Percentiles rank a stretch among this genome's conserved stretches.
phyloP scores from a whole-genome alignment of 148 eudicot species.

The Cornus controversa region DNA sequence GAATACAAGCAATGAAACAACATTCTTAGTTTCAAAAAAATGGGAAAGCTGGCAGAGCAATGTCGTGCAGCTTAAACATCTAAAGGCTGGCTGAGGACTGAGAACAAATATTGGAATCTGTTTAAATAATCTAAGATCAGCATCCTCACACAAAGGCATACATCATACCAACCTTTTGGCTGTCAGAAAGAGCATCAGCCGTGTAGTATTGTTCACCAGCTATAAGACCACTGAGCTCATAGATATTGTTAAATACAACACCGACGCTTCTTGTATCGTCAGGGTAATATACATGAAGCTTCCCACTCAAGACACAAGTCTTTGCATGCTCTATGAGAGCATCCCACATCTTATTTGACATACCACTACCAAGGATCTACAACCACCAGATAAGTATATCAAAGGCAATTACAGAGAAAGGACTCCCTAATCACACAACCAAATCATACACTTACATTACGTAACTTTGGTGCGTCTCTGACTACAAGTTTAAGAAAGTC shows the following conservation, averaged over 20 bases:
- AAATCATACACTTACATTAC: constrained; percentile 29
- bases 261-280: constrained; percentile 58
- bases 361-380: constrained; percentile 41
- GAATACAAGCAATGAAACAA: background rate
- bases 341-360: constrained; percentile 48
- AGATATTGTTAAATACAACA: constrained; percentile 68
- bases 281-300: constrained; percentile 21
- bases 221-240: constrained; percentile 70
- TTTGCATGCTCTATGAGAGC: constrained; percentile 32
- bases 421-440: background rate
- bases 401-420: background rate
- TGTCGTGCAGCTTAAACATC: background rate
- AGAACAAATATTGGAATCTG: background rate
- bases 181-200: constrained; percentile 59
- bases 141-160: background rate
- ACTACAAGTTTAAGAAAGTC: constrained; percentile 33
- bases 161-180: constrained; percentile 56
- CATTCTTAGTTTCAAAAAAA: background rate
- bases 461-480: constrained; percentile 27
- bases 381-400: background rate
- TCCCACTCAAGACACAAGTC: constrained; percentile 31
- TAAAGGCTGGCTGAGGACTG: background rate
- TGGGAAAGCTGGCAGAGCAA: background rate
- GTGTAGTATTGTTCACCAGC: constrained; percentile 54
- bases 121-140: background rate